Conservation (phyloP, 108 stramenopile genomes). For the Discostella stelligeroides region DNA sequence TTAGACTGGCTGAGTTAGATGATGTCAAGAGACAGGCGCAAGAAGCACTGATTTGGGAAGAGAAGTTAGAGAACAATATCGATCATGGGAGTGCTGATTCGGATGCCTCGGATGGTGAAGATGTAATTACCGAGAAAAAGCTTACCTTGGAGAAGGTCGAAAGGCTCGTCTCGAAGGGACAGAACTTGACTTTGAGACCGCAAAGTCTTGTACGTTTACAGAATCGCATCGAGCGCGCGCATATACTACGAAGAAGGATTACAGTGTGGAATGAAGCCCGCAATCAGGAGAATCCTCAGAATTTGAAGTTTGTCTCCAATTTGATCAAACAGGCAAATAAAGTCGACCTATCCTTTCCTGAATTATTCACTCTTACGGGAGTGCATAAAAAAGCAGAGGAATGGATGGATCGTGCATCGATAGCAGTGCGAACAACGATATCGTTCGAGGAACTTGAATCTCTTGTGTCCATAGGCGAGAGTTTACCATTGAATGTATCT, state of each 20-base stretch:
- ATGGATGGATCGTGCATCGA: constrained; percentile 79
- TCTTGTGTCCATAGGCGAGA: constrained; percentile 57
- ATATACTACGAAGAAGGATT: constrained; percentile 59
- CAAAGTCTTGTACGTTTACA: constrained; percentile 58
- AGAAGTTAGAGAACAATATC: constrained; percentile 39
- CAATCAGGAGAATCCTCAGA: constrained; percentile 54
- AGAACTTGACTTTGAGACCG: constrained; percentile 44
- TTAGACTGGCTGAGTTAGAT: constrained; percentile 53
- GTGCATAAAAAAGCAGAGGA: constrained; percentile 57
- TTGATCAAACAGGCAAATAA: constrained; percentile 72
- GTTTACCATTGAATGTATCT: constrained; percentile 66
- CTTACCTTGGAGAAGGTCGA: constrained; percentile 46
- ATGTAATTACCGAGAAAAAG: constrained; percentile 42
- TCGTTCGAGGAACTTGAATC: constrained; percentile 69
- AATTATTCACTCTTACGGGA: constrained; percentile 47
- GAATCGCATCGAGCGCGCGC: constrained; percentile 56
- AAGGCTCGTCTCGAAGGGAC: constrained; percentile 39
- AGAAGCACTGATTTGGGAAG: constrained; percentile 43
- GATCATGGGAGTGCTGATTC: constrained; percentile 52
- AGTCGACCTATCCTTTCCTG: constrained; percentile 62
- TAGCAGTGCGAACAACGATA: constrained; percentile 77
- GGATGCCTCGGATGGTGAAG: constrained; percentile 38
- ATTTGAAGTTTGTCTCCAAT: constrained; percentile 54
- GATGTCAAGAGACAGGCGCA: constrained; percentile 34
- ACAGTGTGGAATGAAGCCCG: constrained; percentile 55